Evolutionary conservation across 2,329 filamentous ascomycete genomes (phyloP).

Genomic region (Didymella segeticola): DNA sequence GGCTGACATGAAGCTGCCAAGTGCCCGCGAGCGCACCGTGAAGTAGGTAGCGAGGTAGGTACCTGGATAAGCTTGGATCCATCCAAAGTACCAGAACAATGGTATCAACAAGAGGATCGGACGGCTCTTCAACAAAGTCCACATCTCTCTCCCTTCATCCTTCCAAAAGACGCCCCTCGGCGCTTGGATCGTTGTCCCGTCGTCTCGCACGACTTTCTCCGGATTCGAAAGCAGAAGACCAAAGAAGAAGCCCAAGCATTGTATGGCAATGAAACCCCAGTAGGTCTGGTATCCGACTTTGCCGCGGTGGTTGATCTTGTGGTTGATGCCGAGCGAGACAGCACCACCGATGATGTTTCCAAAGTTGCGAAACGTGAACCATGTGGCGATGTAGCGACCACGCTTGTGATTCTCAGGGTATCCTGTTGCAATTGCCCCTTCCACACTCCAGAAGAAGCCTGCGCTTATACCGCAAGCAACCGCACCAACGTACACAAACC

Average conservation of each 20-base stretch:
- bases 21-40: background rate
- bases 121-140: background rate
- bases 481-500: background rate
- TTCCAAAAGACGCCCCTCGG: background rate
- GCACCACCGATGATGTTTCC: background rate
- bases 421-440: background rate
- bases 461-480: background rate
- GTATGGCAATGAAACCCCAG: background rate
- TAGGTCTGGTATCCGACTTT: background rate
- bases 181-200: background rate
- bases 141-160: background rate
- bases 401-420: background rate
- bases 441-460: background rate
- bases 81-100: background rate
- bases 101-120: background rate
- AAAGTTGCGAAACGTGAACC: background rate
- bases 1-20: background rate
- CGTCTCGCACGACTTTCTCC: background rate
- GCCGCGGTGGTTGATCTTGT: background rate
- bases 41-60: background rate
- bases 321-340: background rate
- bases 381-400: background rate
- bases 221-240: background rate
- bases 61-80: background rate
- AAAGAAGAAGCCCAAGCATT: background rate